Base-by-base conservation (phyloP, 2,329 filamentous ascomycete genomes). In the Alternaria metachromatica region DNA sequence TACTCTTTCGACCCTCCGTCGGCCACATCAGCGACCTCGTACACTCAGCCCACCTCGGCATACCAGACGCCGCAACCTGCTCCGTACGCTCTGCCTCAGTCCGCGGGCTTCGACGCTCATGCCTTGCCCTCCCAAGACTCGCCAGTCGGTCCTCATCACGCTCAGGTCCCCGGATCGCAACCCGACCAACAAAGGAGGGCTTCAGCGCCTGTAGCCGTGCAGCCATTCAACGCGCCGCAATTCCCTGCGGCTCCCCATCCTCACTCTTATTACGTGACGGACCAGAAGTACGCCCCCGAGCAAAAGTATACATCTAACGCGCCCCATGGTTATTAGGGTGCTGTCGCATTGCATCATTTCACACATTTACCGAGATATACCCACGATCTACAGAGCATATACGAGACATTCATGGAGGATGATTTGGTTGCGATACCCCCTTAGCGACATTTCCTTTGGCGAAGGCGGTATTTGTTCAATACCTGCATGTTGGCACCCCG, bases 141-240 rank as follows among this genome's bases (percentile, higher is more conserved):
- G 9, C 61, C 73, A 18, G 51, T 68, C 7, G 43, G 57, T 25
- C 66, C 68, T 48, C 70, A 67, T 12, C 62, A 67, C 33, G 55
- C 64, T 3, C 69, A 71, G 25, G 65, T 58, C 25, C 60, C 70
- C 18, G 55, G 66, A 28, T 54, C 62, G 9, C 73, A 72, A 23
- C 69, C 72, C 20, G 71, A 77, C 49, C 56, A 67, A n/a, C 68
- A 73, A 26, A 72, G 77, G 54, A 67, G 77, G 46, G 66, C 76
- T 21, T 79, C 77, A 12, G 75, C 76, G 45, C 76, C 76, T 9
- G 67, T 79, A 15, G 60, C 72, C 13, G 54, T 77, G 46, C 75
- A 75, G 54, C 53, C 68, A 2, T 77, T 76, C 50, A 56, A 58
- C 37, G 73, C 73, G 28, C 30, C 68, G 4, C 64, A 68, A 8